Evolutionary conservation across 768 basidiomycete genomes (phyloP), one percentile per base, ranked within the genome.

Genomic region (Tephrocybe sp.): DNA sequence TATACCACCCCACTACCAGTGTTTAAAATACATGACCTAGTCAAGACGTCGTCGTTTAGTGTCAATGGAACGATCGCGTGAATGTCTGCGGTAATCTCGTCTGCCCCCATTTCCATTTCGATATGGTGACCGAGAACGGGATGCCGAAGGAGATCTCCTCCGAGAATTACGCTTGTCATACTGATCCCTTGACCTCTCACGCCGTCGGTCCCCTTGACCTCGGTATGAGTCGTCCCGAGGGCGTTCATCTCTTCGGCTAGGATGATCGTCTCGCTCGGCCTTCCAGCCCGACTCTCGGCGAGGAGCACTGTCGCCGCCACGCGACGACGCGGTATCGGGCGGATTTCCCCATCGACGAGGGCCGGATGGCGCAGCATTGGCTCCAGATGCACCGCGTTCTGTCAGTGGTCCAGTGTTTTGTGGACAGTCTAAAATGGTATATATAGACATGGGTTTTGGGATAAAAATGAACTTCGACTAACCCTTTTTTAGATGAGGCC

Each of bases 401-500:
- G 60, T 64, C 42, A 63, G 47, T 13, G 69, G 66, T n/a, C 69
- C 73, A 13, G 67, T 71, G 41, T 76, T 79, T 64, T 80, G 75
- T 31, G 79, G 79, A 54, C 79, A 80, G 52, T 80, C 79, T 80
- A 12, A 27, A 19, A 16, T 6, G 11, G 27, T 35, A 37, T 44
- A 32, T 27, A 51, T 31, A 22, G 18, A 43, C 42, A 27, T 35
- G 22, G 21, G 38, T 8, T 28, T 19, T n/a, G n/a, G n/a, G 24
- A 9, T 21, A n/a, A 18, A 8, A 53, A 49, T 35, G 50, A 18
- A 18, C 36, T 24, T 6, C 16, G 34, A 52, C 63, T 19, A 53
- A 89, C 93, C 93, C 78, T 88, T 91, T 66, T 92, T 93, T 27
- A 96, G 71, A 74, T 98, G 96, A 5, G 91, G 88, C 0, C 95